Percentiles rank a stretch among this genome's conserved stretches.
These are phyloP conservation scores for Naganishia friedmannii DNA, from an alignment of 768 basidiomycete genomes.

Conservation along the genomic window DNA sequence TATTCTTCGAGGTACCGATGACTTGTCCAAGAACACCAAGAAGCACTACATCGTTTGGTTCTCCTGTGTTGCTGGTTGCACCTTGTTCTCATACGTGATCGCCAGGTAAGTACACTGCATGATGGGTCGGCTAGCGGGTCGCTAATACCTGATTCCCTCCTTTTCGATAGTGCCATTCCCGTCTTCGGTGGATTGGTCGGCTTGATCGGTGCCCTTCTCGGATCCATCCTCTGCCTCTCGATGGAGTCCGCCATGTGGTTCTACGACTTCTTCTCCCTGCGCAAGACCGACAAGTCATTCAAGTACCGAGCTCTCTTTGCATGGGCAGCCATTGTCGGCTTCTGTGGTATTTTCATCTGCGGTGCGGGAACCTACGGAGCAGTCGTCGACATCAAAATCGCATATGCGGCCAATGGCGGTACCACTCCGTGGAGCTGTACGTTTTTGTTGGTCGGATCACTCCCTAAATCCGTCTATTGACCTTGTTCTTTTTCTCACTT, in stretches of 20 bases:
- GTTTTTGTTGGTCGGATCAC: background rate
- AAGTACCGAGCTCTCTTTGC: slow-evolving; percentile 26
- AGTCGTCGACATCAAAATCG: background rate
- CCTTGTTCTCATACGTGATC: slow-evolving; percentile 37
- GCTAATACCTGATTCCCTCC: background rate
- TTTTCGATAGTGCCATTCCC: slow-evolving; percentile 45
- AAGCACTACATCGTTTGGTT: slow-evolving; percentile 32
- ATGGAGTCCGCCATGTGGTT: slow-evolving; percentile 46
- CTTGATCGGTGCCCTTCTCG: slow-evolving; percentile 45
- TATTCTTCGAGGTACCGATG: slow-evolving; percentile 23
- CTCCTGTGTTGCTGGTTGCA: slow-evolving; percentile 33
- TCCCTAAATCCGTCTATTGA: background rate
- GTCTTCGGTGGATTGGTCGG: slow-evolving; percentile 31
- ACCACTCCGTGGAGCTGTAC: slow-evolving; percentile 38
- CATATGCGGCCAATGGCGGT: slow-evolving; percentile 17
- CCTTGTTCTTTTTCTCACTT: background rate
- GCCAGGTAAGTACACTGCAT: slow-evolving; percentile 18
- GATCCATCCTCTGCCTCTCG: slow-evolving; percentile 41
- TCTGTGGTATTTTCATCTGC: slow-evolving; percentile 35
- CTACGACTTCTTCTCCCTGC: slow-evolving; percentile 34
- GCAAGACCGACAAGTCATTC: slow-evolving; percentile 26
- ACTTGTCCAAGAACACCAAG: slow-evolving; percentile 23
- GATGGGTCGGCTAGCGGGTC: background rate
- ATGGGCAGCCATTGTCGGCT: slow-evolving; percentile 31
- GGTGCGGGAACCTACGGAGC: slow-evolving; percentile 36